A percentile compares a stretch with the other conserved stretches of the same genome.
Evolutionary conservation across 495 filamentous ascomycete genomes (phyloP).

Genomic region (Astrothelium subdiscretum): DNA sequence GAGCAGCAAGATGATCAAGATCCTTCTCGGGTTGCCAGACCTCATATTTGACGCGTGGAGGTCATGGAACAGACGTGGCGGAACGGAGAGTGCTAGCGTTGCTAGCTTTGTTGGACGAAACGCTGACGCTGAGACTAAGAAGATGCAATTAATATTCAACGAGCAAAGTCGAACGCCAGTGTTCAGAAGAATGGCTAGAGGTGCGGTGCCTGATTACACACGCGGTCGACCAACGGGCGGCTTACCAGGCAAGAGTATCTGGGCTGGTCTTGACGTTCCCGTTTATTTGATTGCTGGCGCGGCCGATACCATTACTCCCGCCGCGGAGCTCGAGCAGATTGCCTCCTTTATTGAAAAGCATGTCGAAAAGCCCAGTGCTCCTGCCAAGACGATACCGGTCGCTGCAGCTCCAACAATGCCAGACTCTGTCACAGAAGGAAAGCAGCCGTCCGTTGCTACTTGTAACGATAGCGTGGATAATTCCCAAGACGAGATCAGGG

Average conservation of each 20-base stretch:
- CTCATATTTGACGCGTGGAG: slow-evolving; percentile 69
- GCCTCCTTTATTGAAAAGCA: slow-evolving; percentile 40
- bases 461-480: background rate
- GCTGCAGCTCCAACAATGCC: background rate
- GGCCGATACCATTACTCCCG: slow-evolving; percentile 60
- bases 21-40: slow-evolving; percentile 51
- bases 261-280: slow-evolving; percentile 61
- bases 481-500: background rate
- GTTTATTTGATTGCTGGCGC: slow-evolving; percentile 71
- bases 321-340: slow-evolving; percentile 60
- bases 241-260: slow-evolving; percentile 56
- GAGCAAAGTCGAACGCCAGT: slow-evolving; percentile 67
- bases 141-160: slow-evolving; percentile 74
- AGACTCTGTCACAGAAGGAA: slow-evolving; percentile 22
- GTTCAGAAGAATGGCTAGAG: slow-evolving; percentile 75
- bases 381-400: background rate
- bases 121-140: slow-evolving; percentile 63
- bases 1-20: slow-evolving; percentile 39
- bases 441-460: slow-evolving; percentile 19
- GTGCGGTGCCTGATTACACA: slow-evolving; percentile 46
- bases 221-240: slow-evolving; percentile 44
- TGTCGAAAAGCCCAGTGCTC: slow-evolving; percentile 6
- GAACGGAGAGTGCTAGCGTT: slow-evolving; percentile 65
- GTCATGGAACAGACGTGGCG: slow-evolving; percentile 70
- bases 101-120: slow-evolving; percentile 62